These are phyloP conservation scores for Hibiscus trionum DNA, from an alignment of 345 rosid genomes.

Conservation along the genomic window DNA sequence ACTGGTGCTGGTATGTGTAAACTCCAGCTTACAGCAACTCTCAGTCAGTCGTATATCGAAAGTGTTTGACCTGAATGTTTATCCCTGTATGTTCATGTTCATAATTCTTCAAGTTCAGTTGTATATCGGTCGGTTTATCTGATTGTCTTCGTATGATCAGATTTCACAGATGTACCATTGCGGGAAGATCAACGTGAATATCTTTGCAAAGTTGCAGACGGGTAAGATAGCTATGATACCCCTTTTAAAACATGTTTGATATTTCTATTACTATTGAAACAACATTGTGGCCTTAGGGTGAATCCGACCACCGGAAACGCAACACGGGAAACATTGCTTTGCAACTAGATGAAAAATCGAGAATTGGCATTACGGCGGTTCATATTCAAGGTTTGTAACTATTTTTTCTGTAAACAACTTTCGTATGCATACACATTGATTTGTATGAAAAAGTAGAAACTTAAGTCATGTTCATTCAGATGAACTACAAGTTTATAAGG, in stretches of 20 bases:
- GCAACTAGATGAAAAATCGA: conserved; percentile 36
- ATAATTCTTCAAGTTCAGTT: not conserved
- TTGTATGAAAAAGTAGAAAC: not conserved
- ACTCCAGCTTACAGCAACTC: not conserved
- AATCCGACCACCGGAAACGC: conserved; percentile 71
- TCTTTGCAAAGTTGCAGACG: conserved; percentile 81
- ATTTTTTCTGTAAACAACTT: not conserved
- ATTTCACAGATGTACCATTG: conserved; percentile 89
- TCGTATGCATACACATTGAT: not conserved
- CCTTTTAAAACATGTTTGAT: not conserved
- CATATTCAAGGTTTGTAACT: not conserved
- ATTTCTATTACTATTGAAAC: not conserved
- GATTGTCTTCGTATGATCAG: conserved; percentile 27
- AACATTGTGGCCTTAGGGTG: conserved; percentile 35
- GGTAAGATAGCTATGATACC: conserved; percentile 33
- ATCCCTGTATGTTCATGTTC: not conserved
- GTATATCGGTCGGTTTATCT: not conserved
- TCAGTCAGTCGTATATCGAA: not conserved
- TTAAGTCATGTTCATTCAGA: not conserved
- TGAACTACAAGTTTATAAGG: too few relatives aligned
- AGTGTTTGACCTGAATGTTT: not conserved
- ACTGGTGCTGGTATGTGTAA: conserved; percentile 70
- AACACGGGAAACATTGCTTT: conserved; percentile 74
- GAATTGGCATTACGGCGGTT: not conserved
- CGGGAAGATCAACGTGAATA: conserved; percentile 86